Conservation (phyloP, 2,329 filamentous ascomycete species). For the Aspergillus novofumigatus region DNA sequence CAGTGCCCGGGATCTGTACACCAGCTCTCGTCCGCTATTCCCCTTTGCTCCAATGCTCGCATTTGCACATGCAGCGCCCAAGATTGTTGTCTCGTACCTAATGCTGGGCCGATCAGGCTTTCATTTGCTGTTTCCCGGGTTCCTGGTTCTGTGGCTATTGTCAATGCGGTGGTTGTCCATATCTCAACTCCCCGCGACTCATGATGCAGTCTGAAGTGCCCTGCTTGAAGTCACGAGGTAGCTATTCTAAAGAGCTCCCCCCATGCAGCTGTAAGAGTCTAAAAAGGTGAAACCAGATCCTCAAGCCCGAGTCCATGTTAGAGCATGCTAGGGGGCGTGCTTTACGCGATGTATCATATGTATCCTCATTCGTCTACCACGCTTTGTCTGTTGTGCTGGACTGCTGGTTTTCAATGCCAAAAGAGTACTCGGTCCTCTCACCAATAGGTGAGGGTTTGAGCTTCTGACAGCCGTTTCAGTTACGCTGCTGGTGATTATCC, state of each 20-base stretch:
- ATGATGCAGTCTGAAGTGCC: constrained; percentile 13
- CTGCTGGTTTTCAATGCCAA: not conserved
- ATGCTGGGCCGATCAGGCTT: not conserved
- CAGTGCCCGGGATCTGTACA: constrained; percentile 26
- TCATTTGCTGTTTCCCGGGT: constrained; percentile 9
- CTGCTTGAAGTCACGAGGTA: constrained; percentile 17
- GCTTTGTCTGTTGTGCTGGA: constrained; percentile 5
- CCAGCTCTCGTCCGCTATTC: constrained; percentile 17
- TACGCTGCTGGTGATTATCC: too few relatives aligned
- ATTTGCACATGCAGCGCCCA: constrained; percentile 1
- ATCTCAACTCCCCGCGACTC: constrained; percentile 6
- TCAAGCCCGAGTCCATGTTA: not conserved
- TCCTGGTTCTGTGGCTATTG: constrained; percentile 10
- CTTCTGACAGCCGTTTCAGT: too few relatives aligned
- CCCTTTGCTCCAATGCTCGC: constrained; percentile 7
- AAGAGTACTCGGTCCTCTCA: not conserved
- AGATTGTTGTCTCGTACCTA: not conserved
- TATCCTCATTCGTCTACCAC: not conserved
- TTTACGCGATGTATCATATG: constrained; percentile 12
- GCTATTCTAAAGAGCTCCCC: constrained; percentile 9
- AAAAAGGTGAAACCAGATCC: not conserved
- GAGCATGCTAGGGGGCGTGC: constrained; percentile 17
- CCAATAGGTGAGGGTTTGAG: too few relatives aligned
- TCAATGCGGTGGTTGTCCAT: constrained; percentile 2
- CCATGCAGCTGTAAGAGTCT: constrained; percentile 12